Conservation (phyloP, 2,329 filamentous ascomycete genomes). For the Beauveria scarabaeidicola region DNA sequence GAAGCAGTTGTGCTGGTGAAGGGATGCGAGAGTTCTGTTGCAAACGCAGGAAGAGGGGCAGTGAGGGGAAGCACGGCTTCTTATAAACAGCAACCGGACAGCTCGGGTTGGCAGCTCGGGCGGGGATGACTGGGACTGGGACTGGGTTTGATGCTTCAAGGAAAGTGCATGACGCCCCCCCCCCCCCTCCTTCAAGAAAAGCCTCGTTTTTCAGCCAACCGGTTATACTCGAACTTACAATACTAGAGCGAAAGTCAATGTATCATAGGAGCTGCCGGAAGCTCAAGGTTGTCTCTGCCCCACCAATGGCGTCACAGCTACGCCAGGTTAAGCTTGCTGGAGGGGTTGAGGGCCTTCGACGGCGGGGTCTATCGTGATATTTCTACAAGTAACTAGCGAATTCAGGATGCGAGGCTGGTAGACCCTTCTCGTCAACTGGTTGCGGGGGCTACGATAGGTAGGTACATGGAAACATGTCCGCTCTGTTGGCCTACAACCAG, state of each 20-base stretch:
- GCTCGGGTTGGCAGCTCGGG: background rate
- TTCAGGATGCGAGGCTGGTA: background rate
- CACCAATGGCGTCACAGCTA: slow-evolving; percentile 11
- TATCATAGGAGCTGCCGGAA: slow-evolving; percentile 4
- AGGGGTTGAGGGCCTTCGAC: background rate
- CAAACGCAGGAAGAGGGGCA: background rate
- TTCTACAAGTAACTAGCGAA: background rate
- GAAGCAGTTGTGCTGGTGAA: background rate
- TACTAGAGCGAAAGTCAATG: slow-evolving; percentile 1
- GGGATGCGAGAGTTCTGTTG: background rate
- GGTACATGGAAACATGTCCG: too few relatives aligned
- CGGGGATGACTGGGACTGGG: too few relatives aligned
- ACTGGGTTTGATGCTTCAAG: background rate
- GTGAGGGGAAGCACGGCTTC: background rate
- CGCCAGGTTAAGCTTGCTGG: background rate
- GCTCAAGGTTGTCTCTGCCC: slow-evolving; percentile 6
- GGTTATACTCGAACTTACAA: background rate
- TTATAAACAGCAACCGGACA: slow-evolving; percentile 6
- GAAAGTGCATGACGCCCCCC: background rate
- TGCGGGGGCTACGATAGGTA: background rate
- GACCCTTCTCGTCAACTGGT: too few relatives aligned
- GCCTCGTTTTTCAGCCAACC: background rate
- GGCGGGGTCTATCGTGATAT: slow-evolving; percentile 1
- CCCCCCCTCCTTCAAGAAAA: background rate
- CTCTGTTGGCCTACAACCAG: too few relatives aligned